Conservation (phyloP, 2,329 filamentous ascomycete species). For the Esteya vermicola region DNA sequence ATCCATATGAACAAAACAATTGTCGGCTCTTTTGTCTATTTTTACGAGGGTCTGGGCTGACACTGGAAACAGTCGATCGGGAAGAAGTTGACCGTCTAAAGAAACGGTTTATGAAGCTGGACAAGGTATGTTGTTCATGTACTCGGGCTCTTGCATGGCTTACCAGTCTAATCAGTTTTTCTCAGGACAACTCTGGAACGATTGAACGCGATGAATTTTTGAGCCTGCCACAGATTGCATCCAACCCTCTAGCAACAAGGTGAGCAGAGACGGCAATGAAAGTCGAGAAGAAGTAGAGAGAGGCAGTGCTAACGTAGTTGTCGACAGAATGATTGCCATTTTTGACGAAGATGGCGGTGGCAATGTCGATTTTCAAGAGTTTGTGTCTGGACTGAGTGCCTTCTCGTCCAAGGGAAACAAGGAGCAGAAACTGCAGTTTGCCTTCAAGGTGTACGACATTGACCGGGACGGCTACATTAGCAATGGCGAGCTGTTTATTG, state of each 20-base stretch:
- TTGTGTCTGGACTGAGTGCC: constrained; percentile 85
- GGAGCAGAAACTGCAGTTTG: constrained; percentile 94
- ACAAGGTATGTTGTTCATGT: constrained; percentile 51
- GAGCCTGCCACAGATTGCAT: constrained; percentile 90
- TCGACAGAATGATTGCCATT: constrained; percentile 83
- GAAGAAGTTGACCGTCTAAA: constrained; percentile 92
- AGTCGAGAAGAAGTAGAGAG: neutral
- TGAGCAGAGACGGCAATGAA: constrained; percentile 21
- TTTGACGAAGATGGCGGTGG: constrained; percentile 98
- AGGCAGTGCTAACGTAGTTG: neutral
- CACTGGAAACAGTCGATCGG: constrained; percentile 61
- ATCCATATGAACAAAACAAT: too few relatives aligned
- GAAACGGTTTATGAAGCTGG: constrained; percentile 98
- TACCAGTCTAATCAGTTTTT: too few relatives aligned
- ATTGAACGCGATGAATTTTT: constrained; percentile 98
- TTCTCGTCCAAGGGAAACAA: constrained; percentile 99
- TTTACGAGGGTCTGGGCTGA: too few relatives aligned
- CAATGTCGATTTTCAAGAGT: constrained; percentile 97
- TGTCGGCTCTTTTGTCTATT: too few relatives aligned
- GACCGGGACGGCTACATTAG: constrained; percentile 97
- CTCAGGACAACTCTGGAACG: constrained; percentile 87
- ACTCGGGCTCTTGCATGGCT: neutral
- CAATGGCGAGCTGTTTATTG: constrained; percentile 97
- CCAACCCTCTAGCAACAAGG: constrained; percentile 93
- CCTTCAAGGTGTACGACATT: constrained; percentile 99